Conservation (phyloP, 345 rosid species). For the Eucalyptus melliodora region DNA sequence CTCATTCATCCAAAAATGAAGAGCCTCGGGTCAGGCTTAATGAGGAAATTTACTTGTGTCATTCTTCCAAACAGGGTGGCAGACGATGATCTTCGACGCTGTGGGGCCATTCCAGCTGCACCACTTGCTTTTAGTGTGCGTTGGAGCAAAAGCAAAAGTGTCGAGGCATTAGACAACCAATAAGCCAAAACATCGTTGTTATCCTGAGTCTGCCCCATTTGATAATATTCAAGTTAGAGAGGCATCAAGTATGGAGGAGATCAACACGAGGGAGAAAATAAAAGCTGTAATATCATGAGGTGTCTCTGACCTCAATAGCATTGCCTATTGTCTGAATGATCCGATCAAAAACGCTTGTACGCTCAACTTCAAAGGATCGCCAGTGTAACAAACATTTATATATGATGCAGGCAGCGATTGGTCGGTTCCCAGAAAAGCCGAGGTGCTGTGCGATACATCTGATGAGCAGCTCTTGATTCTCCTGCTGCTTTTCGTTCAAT, state of each 20-base stretch:
- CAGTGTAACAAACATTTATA: conserved; percentile 91
- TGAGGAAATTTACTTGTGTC: conserved; percentile 50
- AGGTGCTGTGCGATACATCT: conserved; percentile 85
- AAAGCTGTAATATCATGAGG: not conserved
- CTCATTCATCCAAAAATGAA: not conserved
- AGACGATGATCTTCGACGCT: conserved; percentile 89
- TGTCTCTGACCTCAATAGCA: conserved; percentile 68
- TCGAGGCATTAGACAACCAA: conserved; percentile 93
- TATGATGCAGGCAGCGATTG: conserved; percentile 85
- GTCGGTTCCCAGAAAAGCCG: conserved; percentile 71
- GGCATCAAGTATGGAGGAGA: not conserved
- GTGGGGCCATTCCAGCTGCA: conserved; percentile 97
- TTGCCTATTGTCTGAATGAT: conserved; percentile 89
- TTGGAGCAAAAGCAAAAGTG: conserved; percentile 85
- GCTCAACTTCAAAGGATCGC: conserved; percentile 96
- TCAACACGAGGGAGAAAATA: not conserved
- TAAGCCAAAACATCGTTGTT: conserved; percentile 79
- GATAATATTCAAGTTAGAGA: not conserved
- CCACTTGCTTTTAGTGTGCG: conserved; percentile 91
- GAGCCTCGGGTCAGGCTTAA: not conserved
- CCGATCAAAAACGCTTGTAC: conserved; percentile 83
- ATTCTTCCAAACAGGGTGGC: conserved; percentile 91
- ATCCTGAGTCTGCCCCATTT: conserved; percentile 54
- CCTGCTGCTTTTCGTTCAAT: conserved; percentile 90
- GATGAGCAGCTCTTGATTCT: conserved; percentile 89